phyloP scores from a whole-genome alignment of 2,329 filamentous ascomycete genomes.

The Aureobasidium sp. region DNA sequence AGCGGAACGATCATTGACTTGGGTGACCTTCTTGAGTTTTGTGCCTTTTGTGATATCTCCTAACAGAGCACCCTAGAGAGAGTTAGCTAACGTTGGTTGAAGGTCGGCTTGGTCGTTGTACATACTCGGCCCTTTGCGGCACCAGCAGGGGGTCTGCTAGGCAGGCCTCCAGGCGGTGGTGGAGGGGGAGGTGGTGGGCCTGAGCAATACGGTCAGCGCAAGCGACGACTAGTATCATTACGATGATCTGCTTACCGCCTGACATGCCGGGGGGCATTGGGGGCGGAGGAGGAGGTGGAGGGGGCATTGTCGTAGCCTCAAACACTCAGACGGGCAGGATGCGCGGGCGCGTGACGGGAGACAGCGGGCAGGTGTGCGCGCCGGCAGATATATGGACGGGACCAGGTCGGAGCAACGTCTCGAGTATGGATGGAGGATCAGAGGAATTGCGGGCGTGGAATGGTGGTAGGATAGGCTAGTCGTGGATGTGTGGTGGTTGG shows the following conservation, averaged over 20 bases:
- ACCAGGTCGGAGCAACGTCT: not conserved
- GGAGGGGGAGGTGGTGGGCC: constrained; percentile 58
- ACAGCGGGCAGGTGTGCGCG: not conserved
- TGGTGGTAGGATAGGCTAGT: not conserved
- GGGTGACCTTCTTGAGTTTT: constrained; percentile 68
- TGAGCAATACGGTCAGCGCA: not conserved
- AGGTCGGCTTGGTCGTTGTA: not conserved
- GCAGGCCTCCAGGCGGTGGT: constrained; percentile 50
- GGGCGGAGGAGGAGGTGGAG: constrained; percentile 64
- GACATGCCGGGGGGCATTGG: constrained; percentile 46
- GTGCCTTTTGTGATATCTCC: constrained; percentile 80
- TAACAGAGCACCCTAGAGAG: constrained; percentile 70
- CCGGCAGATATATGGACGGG: not conserved
- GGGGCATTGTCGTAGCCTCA: constrained; percentile 36
- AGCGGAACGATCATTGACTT: constrained; percentile 87
- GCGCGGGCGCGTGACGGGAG: constrained; percentile 5
- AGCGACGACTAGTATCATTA: not conserved
- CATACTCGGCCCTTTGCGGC: constrained; percentile 57
- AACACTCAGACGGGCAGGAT: not conserved
- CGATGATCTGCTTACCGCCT: constrained; percentile 36
- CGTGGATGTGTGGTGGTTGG: not conserved
- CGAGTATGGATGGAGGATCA: not conserved
- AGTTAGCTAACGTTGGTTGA: not conserved
- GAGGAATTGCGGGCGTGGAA: not conserved
- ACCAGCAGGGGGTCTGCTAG: constrained; percentile 51